Evolutionary conservation across 2,329 filamentous ascomycete species (phyloP).

Genomic region (Colletotrichum brevisporum): DNA sequence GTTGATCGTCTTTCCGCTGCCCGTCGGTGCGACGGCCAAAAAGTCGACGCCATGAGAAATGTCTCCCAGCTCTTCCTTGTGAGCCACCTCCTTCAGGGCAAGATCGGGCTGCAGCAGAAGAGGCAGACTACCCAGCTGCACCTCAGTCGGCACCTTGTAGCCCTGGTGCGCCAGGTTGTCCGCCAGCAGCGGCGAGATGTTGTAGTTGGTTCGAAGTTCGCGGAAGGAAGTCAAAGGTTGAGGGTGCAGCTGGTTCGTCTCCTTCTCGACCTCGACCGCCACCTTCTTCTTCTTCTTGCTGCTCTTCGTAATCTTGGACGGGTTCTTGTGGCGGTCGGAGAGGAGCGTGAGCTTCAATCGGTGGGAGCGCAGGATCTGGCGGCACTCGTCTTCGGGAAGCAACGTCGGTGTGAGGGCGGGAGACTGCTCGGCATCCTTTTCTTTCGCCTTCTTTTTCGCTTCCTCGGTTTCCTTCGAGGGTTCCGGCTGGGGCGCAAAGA

Average conservation of each 20-base stretch:
- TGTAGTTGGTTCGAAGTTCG: constrained; percentile 79
- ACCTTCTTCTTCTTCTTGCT: constrained; percentile 66
- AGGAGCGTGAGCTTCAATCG: constrained; percentile 88
- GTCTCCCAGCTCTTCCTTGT: constrained; percentile 50
- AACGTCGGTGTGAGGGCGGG: constrained; percentile 51
- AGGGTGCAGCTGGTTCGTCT: constrained; percentile 77
- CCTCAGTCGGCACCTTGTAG: constrained; percentile 90
- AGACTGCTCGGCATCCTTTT: constrained; percentile 43
- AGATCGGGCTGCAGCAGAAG: constrained; percentile 75
- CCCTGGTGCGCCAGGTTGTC: constrained; percentile 88
- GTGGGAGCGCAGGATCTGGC: constrained; percentile 81
- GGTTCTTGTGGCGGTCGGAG: constrained; percentile 62
- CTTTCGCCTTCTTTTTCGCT: constrained; percentile 44
- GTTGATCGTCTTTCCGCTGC: constrained; percentile 95
- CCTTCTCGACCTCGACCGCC: constrained; percentile 62
- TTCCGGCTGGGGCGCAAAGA: constrained; percentile 67
- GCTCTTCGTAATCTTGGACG: constrained; percentile 65
- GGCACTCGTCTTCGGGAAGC: constrained; percentile 79
- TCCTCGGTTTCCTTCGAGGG: constrained; percentile 38
- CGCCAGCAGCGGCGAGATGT: constrained; percentile 79
- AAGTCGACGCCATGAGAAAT: constrained; percentile 73
- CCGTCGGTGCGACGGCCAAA: constrained; percentile 91
- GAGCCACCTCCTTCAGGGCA: constrained; percentile 58
- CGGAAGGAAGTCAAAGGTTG: constrained; percentile 84
- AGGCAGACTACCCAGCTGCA: constrained; percentile 89